phyloP scores from a whole-genome alignment of 1,284 basidiomycete species.

The Sporisorium iseilematis-ciliati region DNA sequence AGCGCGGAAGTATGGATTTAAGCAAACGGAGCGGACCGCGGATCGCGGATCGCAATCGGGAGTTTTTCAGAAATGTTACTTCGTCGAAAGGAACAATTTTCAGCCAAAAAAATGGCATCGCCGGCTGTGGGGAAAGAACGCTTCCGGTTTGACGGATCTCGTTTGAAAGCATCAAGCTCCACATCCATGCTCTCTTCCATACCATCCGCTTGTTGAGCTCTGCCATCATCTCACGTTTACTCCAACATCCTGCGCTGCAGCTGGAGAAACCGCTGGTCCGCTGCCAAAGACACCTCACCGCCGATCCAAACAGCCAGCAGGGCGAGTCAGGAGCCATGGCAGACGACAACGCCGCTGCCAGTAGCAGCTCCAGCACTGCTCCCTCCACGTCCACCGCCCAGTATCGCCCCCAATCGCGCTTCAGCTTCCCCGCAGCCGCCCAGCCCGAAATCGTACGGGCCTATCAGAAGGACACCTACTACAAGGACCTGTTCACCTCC shows the following conservation, averaged over 20 bases:
- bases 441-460: conserved; percentile 53
- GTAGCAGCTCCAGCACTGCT: background rate
- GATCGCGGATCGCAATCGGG: background rate
- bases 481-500: conserved; percentile 66
- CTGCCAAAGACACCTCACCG: background rate
- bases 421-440: conserved; percentile 41
- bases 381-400: background rate
- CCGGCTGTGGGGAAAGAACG: conserved; percentile 7
- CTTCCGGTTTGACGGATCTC: conserved; percentile 4
- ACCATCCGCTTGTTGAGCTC: background rate
- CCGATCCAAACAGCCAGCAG: background rate
- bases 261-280: background rate
- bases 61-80: background rate
- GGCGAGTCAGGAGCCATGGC: conserved; percentile 14
- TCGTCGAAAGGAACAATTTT: background rate
- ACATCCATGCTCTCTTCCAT: conserved; percentile 3
- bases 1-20: background rate
- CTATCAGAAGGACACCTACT: conserved; percentile 64
- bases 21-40: background rate
- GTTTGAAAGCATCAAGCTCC: conserved; percentile 3
- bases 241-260: background rate
- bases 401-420: conserved; percentile 31
- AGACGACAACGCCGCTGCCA: conserved; percentile 14
- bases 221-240: background rate
- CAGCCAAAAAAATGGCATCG: background rate